Percentiles rank a stretch among this genome's conserved stretches.
Conservation (phyloP, 1,139 yeast species). For the Magnusiomyces sp. region DNA sequence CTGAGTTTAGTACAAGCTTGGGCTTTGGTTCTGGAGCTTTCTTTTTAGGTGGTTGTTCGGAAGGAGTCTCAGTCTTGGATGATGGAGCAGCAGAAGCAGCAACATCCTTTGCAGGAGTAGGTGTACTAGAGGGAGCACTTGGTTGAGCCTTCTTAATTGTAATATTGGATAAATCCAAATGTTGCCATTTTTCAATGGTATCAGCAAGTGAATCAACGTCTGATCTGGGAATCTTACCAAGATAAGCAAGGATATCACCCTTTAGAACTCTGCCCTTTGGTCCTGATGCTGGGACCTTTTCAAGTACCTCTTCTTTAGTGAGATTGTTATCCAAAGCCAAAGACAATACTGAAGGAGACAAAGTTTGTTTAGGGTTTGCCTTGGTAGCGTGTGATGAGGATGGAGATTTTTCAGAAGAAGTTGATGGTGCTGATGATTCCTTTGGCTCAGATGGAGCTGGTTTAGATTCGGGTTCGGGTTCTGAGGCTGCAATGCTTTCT, state of each 20-base stretch:
- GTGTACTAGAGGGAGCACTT: conserved; percentile 7
- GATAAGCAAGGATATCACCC: conserved; percentile 82
- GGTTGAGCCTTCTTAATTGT: conserved; percentile 37
- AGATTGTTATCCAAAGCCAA: conserved; percentile 56
- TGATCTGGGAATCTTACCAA: conserved; percentile 60
- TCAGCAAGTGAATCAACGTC: conserved; percentile 47
- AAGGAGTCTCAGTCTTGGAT: conserved; percentile 5
- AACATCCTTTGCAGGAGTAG: no score
- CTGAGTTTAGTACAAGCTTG: conserved; percentile 5
- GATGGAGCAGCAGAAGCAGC: conserved; percentile 10
- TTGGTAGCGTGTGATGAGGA: conserved; percentile 15
- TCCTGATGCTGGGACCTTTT: conserved; percentile 74
- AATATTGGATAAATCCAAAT: conserved; percentile 70
- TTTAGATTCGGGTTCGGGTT: conserved; percentile 10
- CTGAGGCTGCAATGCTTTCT: no score
- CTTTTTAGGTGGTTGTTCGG: conserved; percentile 11
- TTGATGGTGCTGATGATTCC: background rate
- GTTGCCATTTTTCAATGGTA: conserved; percentile 49
- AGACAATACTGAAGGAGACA: conserved; percentile 74
- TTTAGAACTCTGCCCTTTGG: conserved; percentile 79
- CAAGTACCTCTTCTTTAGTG: conserved; percentile 58
- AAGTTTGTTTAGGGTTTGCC: conserved; percentile 56
- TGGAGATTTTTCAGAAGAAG: background rate
- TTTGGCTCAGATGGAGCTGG: conserved; percentile 25
- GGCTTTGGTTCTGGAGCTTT: conserved; percentile 12